phyloP scores from a whole-genome alignment of 169 alveolate genomes.

The Plasmodium billcollinsi region DNA sequence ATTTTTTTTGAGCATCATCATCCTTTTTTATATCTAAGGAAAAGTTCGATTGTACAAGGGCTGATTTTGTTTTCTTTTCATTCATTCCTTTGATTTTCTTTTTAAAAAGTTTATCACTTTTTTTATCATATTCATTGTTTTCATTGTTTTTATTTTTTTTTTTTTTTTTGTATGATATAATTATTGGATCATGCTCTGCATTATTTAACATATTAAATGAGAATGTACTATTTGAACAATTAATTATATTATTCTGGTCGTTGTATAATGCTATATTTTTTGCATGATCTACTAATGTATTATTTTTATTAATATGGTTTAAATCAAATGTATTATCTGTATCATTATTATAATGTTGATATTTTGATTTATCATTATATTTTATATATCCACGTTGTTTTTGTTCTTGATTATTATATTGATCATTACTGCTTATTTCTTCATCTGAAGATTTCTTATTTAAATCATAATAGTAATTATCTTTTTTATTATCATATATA shows the following conservation, averaged over 20 bases:
- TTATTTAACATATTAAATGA: slow-evolving; percentile 35
- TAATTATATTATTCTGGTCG: neutral
- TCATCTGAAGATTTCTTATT: slow-evolving; percentile 8
- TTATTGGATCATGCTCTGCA: neutral
- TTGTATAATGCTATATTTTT: neutral
- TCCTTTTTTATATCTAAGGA: neutral
- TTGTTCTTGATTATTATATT: neutral
- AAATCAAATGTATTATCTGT: too few species aligned
- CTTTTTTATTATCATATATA: neutral
- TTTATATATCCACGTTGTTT: neutral
- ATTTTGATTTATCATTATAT: neutral
- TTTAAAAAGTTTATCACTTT: neutral
- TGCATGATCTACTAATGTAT: slow-evolving; percentile 5
- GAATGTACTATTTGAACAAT: slow-evolving; percentile 22
- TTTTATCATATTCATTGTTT: neutral
- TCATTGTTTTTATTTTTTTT: neutral
- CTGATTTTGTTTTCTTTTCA: too few species aligned
- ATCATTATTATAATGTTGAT: too few species aligned
- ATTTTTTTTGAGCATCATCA: neutral
- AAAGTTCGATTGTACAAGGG: neutral
- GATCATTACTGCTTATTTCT: neutral
- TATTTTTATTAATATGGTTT: neutral
- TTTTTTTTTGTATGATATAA: neutral
- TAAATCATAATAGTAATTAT: neutral
- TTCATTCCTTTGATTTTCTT: neutral